phyloP scores from a whole-genome alignment of 2,329 filamentous ascomycete species.

The Fusarium sacchari region DNA sequence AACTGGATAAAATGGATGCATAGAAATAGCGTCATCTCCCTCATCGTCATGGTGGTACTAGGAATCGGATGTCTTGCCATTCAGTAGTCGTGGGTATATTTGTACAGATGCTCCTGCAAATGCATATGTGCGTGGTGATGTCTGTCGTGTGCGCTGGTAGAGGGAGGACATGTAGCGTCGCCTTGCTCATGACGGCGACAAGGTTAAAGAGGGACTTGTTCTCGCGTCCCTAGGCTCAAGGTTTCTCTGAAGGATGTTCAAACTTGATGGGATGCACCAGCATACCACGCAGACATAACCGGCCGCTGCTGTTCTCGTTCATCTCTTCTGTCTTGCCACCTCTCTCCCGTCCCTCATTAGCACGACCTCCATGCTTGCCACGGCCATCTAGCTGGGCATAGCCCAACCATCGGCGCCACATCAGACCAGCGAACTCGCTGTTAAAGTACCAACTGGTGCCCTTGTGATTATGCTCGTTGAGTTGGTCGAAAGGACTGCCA shows the following conservation, averaged over 20 bases:
- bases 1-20: slow-evolving; percentile 38
- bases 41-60: slow-evolving; percentile 32
- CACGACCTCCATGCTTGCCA: slow-evolving; percentile 59
- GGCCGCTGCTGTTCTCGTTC: slow-evolving; percentile 59
- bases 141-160: slow-evolving; percentile 41
- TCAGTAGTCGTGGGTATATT: slow-evolving; percentile 45
- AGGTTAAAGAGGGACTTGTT: not conserved
- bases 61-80: slow-evolving; percentile 39
- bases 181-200: slow-evolving; percentile 45
- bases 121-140: slow-evolving; percentile 45
- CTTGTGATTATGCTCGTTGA: slow-evolving; percentile 84
- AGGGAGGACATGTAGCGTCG: slow-evolving; percentile 33
- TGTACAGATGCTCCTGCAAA: slow-evolving; percentile 46
- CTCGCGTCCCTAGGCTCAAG: slow-evolving; percentile 17
- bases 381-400: slow-evolving; percentile 64
- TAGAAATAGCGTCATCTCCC: slow-evolving; percentile 37
- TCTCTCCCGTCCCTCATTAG: slow-evolving; percentile 58
- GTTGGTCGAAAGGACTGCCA: slow-evolving; percentile 73
- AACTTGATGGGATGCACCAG: slow-evolving; percentile 84
- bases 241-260: slow-evolving; percentile 61
- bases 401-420: slow-evolving; percentile 83
- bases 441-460: slow-evolving; percentile 89
- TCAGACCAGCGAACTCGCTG: slow-evolving; percentile 76
- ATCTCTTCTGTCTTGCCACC: slow-evolving; percentile 64
- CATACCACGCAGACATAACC: slow-evolving; percentile 84